Evolutionary conservation across 1,284 basidiomycete species (phyloP).

Genomic region (Ustilago hordei): DNA sequence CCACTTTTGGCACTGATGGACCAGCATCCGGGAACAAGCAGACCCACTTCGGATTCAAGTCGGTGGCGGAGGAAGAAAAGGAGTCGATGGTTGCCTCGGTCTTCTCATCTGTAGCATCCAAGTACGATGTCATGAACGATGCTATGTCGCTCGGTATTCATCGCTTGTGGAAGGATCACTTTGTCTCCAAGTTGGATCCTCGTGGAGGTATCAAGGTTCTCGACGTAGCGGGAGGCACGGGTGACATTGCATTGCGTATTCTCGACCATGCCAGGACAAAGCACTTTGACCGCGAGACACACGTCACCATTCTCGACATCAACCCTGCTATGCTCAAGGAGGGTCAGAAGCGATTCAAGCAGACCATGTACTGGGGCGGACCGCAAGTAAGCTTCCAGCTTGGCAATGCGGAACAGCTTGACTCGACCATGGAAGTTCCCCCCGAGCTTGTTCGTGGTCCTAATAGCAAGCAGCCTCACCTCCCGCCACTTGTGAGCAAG

Average conservation of each 20-base stretch:
- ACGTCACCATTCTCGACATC: slow-evolving; percentile 92
- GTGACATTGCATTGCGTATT: slow-evolving; percentile 94
- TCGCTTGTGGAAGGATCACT: slow-evolving; percentile 95
- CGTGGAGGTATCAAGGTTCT: slow-evolving; percentile 77
- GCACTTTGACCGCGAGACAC: slow-evolving; percentile 76
- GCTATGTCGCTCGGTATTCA: slow-evolving; percentile 96
- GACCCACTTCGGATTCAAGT: slow-evolving; percentile 92
- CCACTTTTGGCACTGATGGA: slow-evolving; percentile 21
- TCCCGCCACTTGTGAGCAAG: slow-evolving; percentile 63
- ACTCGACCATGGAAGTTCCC: slow-evolving; percentile 53
- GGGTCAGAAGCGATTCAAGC: slow-evolving; percentile 79
- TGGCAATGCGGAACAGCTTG: slow-evolving; percentile 88
- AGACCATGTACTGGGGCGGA: slow-evolving; percentile 74
- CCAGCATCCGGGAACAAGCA: slow-evolving; percentile 39
- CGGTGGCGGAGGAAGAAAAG: slow-evolving; percentile 81
- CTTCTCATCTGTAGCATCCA: slow-evolving; percentile 94
- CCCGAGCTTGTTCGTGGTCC: slow-evolving; percentile 32
- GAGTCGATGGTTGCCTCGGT: slow-evolving; percentile 83
- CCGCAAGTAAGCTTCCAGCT: slow-evolving; percentile 93
- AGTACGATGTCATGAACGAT: slow-evolving; percentile 99
- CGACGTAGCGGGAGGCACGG: slow-evolving; percentile 95
- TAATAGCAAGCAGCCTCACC: slow-evolving; percentile 56
- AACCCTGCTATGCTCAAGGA: slow-evolving; percentile 95
- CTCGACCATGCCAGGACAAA: slow-evolving; percentile 90
- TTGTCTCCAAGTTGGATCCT: slow-evolving; percentile 82